Conservation (phyloP, 179 eudicot species). For the Drosera spatulata region DNA sequence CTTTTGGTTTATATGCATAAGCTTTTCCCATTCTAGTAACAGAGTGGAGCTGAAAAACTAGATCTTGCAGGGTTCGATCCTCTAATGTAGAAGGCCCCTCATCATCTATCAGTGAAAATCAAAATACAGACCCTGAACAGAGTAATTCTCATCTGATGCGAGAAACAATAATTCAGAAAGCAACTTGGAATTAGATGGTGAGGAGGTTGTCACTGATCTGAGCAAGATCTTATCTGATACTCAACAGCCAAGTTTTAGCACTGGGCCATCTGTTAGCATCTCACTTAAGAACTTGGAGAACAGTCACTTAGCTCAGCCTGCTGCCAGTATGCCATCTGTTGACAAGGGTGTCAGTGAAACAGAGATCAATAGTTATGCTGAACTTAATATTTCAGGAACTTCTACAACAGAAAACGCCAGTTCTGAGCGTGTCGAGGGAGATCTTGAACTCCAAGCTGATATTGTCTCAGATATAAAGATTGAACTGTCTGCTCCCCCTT, state of each 20-base stretch:
- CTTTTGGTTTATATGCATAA: conserved; percentile 2
- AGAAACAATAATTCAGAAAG: background rate
- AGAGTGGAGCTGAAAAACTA: conserved; percentile 6
- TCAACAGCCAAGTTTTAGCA: conserved; percentile 10
- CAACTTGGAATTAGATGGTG: conserved; percentile 4
- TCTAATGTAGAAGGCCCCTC: conserved; percentile 14
- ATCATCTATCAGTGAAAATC: background rate
- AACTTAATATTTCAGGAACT: conserved; percentile 3
- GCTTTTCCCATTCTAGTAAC: background rate
- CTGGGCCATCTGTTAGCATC: conserved; percentile 3
- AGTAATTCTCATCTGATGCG: background rate
- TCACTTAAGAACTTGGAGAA: conserved; percentile 9
- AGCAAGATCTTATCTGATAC: conserved; percentile 5
- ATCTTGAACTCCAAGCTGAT: conserved; percentile 1
- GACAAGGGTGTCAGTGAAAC: background rate
- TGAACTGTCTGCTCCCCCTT: conserved; percentile 3
- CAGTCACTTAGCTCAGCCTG: conserved; percentile 7
- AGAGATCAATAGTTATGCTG: conserved; percentile 8
- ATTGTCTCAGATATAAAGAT: background rate
- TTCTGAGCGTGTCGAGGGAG: conserved; percentile 10
- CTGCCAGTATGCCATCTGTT: conserved; percentile 1
- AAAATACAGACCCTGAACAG: background rate
- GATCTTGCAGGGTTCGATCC: conserved; percentile 36
- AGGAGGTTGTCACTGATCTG: conserved; percentile 9
- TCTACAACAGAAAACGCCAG: conserved; percentile 4